phyloP scores from a whole-genome alignment of 352 stramenopile species.

The Pythium brachiatum region DNA sequence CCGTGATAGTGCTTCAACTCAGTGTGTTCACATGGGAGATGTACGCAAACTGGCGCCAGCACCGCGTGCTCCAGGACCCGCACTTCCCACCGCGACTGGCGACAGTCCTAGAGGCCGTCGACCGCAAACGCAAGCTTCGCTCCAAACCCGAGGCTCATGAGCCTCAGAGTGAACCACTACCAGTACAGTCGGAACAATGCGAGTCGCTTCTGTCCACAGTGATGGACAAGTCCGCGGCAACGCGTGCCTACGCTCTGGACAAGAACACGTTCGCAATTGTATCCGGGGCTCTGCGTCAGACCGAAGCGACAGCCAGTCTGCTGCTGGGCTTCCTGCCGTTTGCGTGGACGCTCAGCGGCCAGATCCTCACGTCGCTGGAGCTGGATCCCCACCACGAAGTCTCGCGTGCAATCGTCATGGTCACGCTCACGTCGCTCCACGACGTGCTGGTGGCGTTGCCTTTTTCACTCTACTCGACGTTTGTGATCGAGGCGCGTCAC shows the following conservation, averaged over 20 bases:
- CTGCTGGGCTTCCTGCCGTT: slow-evolving; percentile 92
- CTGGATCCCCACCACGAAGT: slow-evolving; percentile 75
- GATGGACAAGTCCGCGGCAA: slow-evolving; percentile 84
- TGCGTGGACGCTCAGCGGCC: slow-evolving; percentile 86
- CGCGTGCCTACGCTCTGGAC: slow-evolving; percentile 92
- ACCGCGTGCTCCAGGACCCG: slow-evolving; percentile 82
- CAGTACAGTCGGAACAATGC: not conserved
- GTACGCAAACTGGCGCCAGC: slow-evolving; percentile 91
- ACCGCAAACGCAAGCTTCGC: not conserved
- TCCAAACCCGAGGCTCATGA: not conserved
- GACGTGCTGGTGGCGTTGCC: slow-evolving; percentile 56
- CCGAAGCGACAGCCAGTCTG: slow-evolving; percentile 83
- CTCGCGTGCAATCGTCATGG: slow-evolving; percentile 62
- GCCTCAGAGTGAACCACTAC: not conserved
- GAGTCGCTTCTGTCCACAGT: slow-evolving; percentile 78
- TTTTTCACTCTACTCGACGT: slow-evolving; percentile 91
- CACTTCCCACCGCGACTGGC: slow-evolving; percentile 52
- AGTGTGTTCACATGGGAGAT: slow-evolving; percentile 91
- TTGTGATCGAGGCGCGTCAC: slow-evolving; percentile 95
- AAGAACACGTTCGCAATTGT: slow-evolving; percentile 95
- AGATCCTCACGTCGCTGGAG: slow-evolving; percentile 45
- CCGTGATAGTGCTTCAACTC: slow-evolving; percentile 82
- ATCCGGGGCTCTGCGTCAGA: slow-evolving; percentile 72
- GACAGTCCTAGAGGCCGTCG: slow-evolving; percentile 40
- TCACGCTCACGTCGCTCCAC: slow-evolving; percentile 51